Conservation (phyloP, 352 stramenopile genomes). For the Pythium chondricola region DNA sequence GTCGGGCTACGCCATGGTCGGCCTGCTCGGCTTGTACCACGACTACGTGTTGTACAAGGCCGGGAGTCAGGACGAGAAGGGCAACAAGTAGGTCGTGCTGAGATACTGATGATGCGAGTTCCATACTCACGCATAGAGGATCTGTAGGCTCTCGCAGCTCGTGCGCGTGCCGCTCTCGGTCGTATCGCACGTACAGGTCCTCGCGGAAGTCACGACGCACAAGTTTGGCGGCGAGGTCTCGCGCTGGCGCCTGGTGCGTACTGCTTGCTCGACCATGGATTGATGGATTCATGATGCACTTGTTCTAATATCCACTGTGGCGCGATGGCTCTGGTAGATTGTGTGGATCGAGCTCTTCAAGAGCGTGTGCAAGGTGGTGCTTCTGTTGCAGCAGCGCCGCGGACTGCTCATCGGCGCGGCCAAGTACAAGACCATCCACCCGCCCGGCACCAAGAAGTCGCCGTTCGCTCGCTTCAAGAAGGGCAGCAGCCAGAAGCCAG, state of each 20-base stretch:
- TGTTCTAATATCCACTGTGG: too few species aligned
- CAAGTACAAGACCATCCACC: slow-evolving; percentile 29
- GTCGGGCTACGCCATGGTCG: slow-evolving; percentile 71
- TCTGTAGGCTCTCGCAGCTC: slow-evolving; percentile 40
- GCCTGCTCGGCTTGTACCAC: slow-evolving; percentile 72
- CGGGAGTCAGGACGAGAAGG: slow-evolving; percentile 7
- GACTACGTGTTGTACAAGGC: slow-evolving; percentile 80
- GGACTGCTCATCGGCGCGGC: slow-evolving; percentile 50
- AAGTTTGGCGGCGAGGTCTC: slow-evolving; percentile 60
- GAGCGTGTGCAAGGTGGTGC: slow-evolving; percentile 51
- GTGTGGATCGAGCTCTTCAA: slow-evolving; percentile 76
- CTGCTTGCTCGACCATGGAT: not conserved
- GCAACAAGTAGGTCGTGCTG: slow-evolving; percentile 5
- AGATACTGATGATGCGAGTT: not conserved
- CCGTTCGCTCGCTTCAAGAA: slow-evolving; percentile 59
- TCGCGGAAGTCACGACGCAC: slow-evolving; percentile 67
- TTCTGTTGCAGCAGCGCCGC: slow-evolving; percentile 55
- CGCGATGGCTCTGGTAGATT: slow-evolving; percentile 54
- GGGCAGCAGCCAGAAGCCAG: slow-evolving; percentile 39
- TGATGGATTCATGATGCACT: not conserved
- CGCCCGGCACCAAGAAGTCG: slow-evolving; percentile 26
- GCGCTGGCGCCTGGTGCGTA: slow-evolving; percentile 63
- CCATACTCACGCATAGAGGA: not conserved
- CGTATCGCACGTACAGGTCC: slow-evolving; percentile 74
- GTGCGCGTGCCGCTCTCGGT: slow-evolving; percentile 70